Percentiles rank a stretch among this genome's conserved stretches.
These are phyloP conservation scores for Schizopora paradoxa DNA, from an alignment of 1,284 basidiomycete species.

Conservation along the genomic window DNA sequence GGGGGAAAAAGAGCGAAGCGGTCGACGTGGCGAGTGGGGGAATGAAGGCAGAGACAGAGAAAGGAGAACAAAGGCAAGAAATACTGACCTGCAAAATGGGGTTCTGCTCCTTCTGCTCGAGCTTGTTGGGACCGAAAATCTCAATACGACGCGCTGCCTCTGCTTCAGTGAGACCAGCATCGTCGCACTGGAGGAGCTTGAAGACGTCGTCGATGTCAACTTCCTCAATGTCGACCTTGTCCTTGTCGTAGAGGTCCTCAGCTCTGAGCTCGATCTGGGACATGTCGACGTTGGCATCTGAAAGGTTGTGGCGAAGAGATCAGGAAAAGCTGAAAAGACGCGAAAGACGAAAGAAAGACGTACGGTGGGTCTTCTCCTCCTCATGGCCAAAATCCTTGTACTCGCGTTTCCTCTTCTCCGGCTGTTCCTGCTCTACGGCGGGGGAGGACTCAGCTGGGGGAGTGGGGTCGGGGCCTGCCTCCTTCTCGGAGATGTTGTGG, in stretches of 20 bases:
- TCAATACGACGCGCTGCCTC: slow-evolving; percentile 86
- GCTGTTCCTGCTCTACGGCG: slow-evolving; percentile 25
- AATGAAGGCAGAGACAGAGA: background rate
- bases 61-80: slow-evolving; percentile 1
- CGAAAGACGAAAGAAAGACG: slow-evolving; percentile 29
- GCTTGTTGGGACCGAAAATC: slow-evolving; percentile 95
- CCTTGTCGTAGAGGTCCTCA: slow-evolving; percentile 95
- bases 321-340: background rate
- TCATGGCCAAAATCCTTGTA: slow-evolving; percentile 91
- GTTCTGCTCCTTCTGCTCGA: slow-evolving; percentile 88
- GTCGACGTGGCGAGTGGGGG: no score
- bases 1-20: no score
- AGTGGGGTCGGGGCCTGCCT: slow-evolving; percentile 54
- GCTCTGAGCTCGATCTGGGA: slow-evolving; percentile 85
- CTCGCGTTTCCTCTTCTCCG: slow-evolving; percentile 76
- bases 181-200: slow-evolving; percentile 86
- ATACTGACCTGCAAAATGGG: slow-evolving; percentile 68
- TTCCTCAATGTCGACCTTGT: slow-evolving; percentile 98
- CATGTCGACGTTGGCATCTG: slow-evolving; percentile 87
- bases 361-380: slow-evolving; percentile 63
- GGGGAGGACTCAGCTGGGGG: slow-evolving; percentile 30
- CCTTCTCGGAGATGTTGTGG: slow-evolving; percentile 55
- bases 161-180: slow-evolving; percentile 70
- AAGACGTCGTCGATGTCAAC: slow-evolving; percentile 97
- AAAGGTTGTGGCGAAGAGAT: background rate